Evolutionary conservation across 2,329 filamentous ascomycete genomes (phyloP).

Genomic region (Verruconis gallopava): DNA sequence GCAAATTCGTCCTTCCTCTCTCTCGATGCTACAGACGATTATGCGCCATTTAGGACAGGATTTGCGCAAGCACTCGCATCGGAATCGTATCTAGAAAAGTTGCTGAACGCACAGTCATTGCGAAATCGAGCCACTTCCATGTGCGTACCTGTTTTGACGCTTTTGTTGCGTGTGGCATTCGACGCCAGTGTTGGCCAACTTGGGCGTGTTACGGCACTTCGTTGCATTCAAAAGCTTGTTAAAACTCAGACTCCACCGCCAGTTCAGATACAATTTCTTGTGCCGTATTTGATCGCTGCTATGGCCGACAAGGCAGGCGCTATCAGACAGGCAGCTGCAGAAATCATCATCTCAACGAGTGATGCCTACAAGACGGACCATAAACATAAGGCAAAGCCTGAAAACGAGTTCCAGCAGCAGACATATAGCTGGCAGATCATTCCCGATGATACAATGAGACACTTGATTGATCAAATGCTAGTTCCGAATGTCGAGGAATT

Average conservation of each 20-base stretch:
- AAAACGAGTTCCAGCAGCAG: slow-evolving; percentile 26
- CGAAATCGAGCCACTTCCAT: slow-evolving; percentile 41
- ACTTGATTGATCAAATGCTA: slow-evolving; percentile 37
- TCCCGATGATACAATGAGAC: slow-evolving; percentile 34
- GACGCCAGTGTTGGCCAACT: slow-evolving; percentile 34
- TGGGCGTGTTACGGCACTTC: slow-evolving; percentile 56
- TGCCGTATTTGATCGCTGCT: slow-evolving; percentile 70
- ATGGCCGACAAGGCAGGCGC: slow-evolving; percentile 63
- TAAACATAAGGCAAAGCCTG: slow-evolving; percentile 17
- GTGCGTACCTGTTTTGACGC: slow-evolving; percentile 57
- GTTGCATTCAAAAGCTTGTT: background rate
- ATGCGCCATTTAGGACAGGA: background rate
- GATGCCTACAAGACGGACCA: slow-evolving; percentile 11
- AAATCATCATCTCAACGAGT: slow-evolving; percentile 37
- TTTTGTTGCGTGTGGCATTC: slow-evolving; percentile 53
- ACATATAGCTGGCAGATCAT: slow-evolving; percentile 47
- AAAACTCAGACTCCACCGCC: background rate
- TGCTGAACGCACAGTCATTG: slow-evolving; percentile 20
- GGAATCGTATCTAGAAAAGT: background rate
- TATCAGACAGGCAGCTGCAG: slow-evolving; percentile 62
- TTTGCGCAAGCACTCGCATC: slow-evolving; percentile 2
- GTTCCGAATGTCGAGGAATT: slow-evolving; percentile 73
- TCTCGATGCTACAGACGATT: slow-evolving; percentile 8
- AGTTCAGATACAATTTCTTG: slow-evolving; percentile 56
- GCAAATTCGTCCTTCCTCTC: slow-evolving; percentile 19